These are phyloP conservation scores for Komagataella kurtzmanii DNA, from an alignment of 805 yeast genomes.

Conservation along the genomic window DNA sequence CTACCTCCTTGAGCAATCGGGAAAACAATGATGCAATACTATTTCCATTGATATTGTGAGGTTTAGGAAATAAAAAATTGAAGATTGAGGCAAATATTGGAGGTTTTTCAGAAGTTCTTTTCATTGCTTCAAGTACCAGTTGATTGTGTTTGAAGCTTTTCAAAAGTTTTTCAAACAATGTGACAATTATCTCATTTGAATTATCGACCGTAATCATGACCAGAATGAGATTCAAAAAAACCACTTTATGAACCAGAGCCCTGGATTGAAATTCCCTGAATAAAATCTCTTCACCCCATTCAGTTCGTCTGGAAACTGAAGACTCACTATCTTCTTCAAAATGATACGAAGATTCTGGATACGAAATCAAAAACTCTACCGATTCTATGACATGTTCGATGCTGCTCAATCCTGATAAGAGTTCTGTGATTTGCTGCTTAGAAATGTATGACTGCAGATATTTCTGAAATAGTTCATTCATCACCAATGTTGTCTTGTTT, in stretches of 20 bases:
- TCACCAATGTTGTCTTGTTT: background rate
- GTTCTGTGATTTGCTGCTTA: background rate
- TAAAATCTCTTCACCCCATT: background rate
- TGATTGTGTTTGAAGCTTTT: slow-evolving; percentile 6
- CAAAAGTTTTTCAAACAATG: slow-evolving; percentile 9
- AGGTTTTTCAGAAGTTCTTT: background rate
- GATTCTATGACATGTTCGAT: background rate
- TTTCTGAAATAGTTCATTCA: background rate
- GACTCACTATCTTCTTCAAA: background rate
- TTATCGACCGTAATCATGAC: slow-evolving; percentile 17
- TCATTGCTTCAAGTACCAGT: background rate
- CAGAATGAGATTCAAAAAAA: slow-evolving; percentile 13
- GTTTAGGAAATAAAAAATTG: slow-evolving; percentile 1
- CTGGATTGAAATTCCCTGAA: background rate
- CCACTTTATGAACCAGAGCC: slow-evolving; percentile 5
- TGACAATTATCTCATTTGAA: slow-evolving; percentile 12
- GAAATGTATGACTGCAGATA: background rate
- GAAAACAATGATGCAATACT: background rate
- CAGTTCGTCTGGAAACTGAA: background rate
- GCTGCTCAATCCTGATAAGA: background rate
- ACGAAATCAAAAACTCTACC: background rate
- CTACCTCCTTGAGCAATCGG: background rate
- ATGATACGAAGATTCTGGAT: background rate
- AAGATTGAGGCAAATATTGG: slow-evolving; percentile 2
- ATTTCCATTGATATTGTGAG: background rate